A percentile compares a stretch with the other conserved stretches of the same genome.
Conservation (phyloP, 2,329 filamentous ascomycete species). For the Diaporthe sp. region DNA sequence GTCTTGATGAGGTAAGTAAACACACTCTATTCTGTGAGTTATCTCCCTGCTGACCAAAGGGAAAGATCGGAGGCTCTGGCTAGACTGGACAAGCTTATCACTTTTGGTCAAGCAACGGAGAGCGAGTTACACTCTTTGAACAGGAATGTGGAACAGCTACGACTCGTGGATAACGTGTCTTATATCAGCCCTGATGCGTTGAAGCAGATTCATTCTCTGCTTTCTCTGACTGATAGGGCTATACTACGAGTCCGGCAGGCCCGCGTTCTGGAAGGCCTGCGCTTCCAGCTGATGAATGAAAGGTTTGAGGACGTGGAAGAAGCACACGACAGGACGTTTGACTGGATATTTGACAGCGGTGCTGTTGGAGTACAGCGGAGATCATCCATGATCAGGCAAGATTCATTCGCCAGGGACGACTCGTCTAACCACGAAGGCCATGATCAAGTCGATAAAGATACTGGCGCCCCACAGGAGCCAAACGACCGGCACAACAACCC, state of each 20-base stretch:
- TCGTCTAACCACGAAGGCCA: neutral
- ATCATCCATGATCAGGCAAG: neutral
- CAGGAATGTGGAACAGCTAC: neutral
- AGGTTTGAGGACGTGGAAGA: neutral
- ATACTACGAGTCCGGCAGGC: constrained; percentile 7
- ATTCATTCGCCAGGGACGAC: neutral
- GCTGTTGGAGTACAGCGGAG: neutral
- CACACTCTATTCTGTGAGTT: neutral
- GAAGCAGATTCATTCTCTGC: constrained; percentile 3
- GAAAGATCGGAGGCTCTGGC: neutral
- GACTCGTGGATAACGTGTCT: neutral
- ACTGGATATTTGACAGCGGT: constrained; percentile 3
- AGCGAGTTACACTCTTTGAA: neutral
- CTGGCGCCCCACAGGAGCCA: neutral
- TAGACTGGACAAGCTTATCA: neutral
- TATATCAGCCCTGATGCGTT: neutral
- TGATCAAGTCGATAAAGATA: neutral
- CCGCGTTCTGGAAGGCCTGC: neutral
- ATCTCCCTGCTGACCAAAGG: neutral
- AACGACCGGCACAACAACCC: neutral
- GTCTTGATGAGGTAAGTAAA: neutral
- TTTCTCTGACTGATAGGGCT: neutral
- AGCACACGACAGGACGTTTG: neutral
- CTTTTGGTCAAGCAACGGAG: neutral
- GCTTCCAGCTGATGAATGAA: constrained; percentile 7